Evolutionary conservation across 2,329 filamentous ascomycete genomes (phyloP), one percentile per base, ranked within the genome.

Genomic region (Stagonosporopsis rhizophila): DNA sequence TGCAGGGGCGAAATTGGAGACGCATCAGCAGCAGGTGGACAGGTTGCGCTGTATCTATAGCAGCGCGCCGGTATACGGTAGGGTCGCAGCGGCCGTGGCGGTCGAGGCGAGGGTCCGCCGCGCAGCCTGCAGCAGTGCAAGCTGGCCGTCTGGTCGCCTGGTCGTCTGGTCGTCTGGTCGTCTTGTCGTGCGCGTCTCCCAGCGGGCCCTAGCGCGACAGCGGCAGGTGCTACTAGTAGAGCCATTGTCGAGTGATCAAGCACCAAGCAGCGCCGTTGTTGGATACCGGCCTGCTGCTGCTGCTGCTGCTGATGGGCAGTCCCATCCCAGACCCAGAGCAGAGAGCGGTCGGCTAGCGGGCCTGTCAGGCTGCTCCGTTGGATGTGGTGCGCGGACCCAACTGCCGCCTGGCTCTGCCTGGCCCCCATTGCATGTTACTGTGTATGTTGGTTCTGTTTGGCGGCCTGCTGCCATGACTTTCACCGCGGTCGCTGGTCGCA

Each of bases 1-100:
- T 66, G 69, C 66, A 69, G 68, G 67, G 65, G 69, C 64, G 60
- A 66, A 38, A 63, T 60, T 65, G 51, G 61, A 61, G 61, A 56
- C 41, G 53, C 53, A 56, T 51, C 58, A 62, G 59, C 56, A 59
- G 55, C 44, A 58, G 61, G 52, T 32, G 30, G 30, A 56, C 56
- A 52, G 50, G 59, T 51, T 39, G 56, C 56, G 32, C 30, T 44
- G 40, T 30, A 39, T 41, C 47, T 61, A 66, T 64, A 65, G 56
- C 60, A 61, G 54, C 44, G 14, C 12, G 46, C 44, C 27, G 48
- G 42, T 54, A 55, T 57, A 57, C 52, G 40, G 44, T 25, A 30
- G 27, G 27, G 27, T 30, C 11, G 27, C 27, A 11, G 27, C 27
- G 27, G 27, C 27, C 27, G 23, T 25, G 23, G 23, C 23, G 23